Conservation (phyloP, 2,329 filamentous ascomycete species). For the Hirsutella rhossiliensis region DNA sequence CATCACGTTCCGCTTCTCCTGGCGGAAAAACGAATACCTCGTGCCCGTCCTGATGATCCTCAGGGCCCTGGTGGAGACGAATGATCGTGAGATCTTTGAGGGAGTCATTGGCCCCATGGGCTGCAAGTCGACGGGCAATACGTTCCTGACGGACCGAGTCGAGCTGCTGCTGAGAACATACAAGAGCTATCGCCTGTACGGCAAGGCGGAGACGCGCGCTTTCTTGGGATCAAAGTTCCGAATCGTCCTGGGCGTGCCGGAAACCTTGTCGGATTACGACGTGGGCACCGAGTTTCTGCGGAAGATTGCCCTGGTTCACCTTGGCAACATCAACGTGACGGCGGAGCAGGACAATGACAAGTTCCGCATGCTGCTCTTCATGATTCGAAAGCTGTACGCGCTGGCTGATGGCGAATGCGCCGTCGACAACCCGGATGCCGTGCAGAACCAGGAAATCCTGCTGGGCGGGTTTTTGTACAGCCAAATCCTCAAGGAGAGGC, state of each 20-base stretch:
- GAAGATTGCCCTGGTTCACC: constrained; percentile 80
- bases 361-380: constrained; percentile 86
- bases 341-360: constrained; percentile 81
- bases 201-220: constrained; percentile 66
- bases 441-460: constrained; percentile 91
- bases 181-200: constrained; percentile 80
- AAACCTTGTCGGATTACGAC: constrained; percentile 77
- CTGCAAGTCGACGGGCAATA: constrained; percentile 71
- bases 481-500: constrained; percentile 86
- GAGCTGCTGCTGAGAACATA: constrained; percentile 88
- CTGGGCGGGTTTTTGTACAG: constrained; percentile 89
- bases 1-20: constrained; percentile 93
- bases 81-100: constrained; percentile 92
- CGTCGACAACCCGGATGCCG: constrained; percentile 90
- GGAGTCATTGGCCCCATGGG: constrained; percentile 70
- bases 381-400: constrained; percentile 91
- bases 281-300: constrained; percentile 85
- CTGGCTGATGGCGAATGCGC: constrained; percentile 87
- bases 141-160: constrained; percentile 88
- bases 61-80: constrained; percentile 90
- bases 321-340: constrained; percentile 76
- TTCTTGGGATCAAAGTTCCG: constrained; percentile 89
- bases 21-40: constrained; percentile 95
- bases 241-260: constrained; percentile 71
- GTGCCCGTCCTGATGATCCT: constrained; percentile 93